phyloP scores from a whole-genome alignment of 2,329 filamentous ascomycete genomes.

The Colletotrichum cuscutae region DNA sequence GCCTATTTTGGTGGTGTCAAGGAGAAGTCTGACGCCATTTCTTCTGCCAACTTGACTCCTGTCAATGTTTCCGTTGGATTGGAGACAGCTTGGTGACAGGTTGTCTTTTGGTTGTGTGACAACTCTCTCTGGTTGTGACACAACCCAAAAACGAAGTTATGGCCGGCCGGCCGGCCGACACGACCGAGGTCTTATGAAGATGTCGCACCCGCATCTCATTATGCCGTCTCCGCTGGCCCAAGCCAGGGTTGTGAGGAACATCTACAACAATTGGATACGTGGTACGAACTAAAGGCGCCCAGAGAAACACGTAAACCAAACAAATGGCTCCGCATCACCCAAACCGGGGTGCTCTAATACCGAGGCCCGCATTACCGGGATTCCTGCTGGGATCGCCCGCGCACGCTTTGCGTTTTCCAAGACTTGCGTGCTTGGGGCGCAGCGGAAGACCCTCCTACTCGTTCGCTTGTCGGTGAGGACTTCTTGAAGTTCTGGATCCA shows the following conservation, averaged over 20 bases:
- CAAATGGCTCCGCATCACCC: not conserved
- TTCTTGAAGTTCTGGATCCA: not conserved
- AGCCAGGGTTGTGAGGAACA: not conserved
- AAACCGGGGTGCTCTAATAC: conserved; percentile 14
- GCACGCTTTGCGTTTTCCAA: conserved; percentile 25
- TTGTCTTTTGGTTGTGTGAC: conserved; percentile 11
- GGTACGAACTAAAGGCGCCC: not conserved
- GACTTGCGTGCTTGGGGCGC: conserved; percentile 25
- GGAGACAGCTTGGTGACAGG: conserved; percentile 24
- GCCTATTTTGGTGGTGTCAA: conserved; percentile 13
- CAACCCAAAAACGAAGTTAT: not conserved
- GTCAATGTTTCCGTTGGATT: conserved; percentile 17
- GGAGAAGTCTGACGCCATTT: conserved; percentile 27
- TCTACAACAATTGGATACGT: not conserved
- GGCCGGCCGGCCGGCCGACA: not conserved
- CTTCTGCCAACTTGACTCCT: conserved; percentile 16
- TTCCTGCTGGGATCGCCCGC: conserved; percentile 17
- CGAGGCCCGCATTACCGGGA: conserved; percentile 31
- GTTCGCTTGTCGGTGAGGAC: conserved; percentile 16
- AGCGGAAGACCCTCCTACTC: conserved; percentile 19
- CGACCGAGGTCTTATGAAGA: conserved; percentile 1
- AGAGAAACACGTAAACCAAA: not conserved
- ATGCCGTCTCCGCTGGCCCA: not conserved
- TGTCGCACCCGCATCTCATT: not conserved
- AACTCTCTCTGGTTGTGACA: not conserved